Percentiles rank a stretch among this genome's conserved stretches.
Conservation (phyloP, 2,329 filamentous ascomycete species). For the Calonectria ilicicola region DNA sequence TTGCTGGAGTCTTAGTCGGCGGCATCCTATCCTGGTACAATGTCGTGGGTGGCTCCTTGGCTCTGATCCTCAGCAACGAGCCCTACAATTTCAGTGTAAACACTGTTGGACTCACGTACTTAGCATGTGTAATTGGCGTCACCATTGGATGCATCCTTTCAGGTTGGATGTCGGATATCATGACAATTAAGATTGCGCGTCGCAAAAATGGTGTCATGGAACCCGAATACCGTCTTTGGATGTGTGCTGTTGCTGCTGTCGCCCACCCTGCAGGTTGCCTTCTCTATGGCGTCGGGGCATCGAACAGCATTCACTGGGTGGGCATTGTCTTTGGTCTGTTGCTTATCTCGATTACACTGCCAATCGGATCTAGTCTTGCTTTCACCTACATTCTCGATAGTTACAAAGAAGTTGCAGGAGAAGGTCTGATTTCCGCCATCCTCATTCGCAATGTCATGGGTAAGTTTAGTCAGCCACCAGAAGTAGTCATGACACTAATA, state of each 20-base stretch:
- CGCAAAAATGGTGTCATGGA: slow-evolving; percentile 40
- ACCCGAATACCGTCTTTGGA: slow-evolving; percentile 42
- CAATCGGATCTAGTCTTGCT: slow-evolving; percentile 35
- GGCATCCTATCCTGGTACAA: slow-evolving; percentile 41
- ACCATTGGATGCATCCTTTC: slow-evolving; percentile 39
- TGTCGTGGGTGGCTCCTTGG: slow-evolving; percentile 35
- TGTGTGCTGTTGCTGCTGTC: slow-evolving; percentile 32
- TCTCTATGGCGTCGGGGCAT: slow-evolving; percentile 38
- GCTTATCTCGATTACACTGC: slow-evolving; percentile 36
- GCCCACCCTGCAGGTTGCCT: slow-evolving; percentile 39
- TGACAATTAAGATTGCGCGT: slow-evolving; percentile 34
- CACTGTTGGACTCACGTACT: slow-evolving; percentile 34
- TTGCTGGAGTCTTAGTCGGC: slow-evolving; percentile 37
- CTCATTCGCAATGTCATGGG: slow-evolving; percentile 40
- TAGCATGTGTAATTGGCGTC: slow-evolving; percentile 34
- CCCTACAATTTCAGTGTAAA: slow-evolving; percentile 41
- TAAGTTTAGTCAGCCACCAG: not conserved
- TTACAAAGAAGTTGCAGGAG: slow-evolving; percentile 40
- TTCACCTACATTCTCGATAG: slow-evolving; percentile 41
- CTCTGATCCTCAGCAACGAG: slow-evolving; percentile 35
- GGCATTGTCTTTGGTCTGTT: slow-evolving; percentile 38
- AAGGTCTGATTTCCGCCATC: slow-evolving; percentile 35
- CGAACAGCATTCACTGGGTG: slow-evolving; percentile 38
- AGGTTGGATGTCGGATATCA: slow-evolving; percentile 35
- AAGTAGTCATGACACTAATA: not conserved